phyloP scores from a whole-genome alignment of 768 basidiomycete genomes.

The Leccinum variicolor region DNA sequence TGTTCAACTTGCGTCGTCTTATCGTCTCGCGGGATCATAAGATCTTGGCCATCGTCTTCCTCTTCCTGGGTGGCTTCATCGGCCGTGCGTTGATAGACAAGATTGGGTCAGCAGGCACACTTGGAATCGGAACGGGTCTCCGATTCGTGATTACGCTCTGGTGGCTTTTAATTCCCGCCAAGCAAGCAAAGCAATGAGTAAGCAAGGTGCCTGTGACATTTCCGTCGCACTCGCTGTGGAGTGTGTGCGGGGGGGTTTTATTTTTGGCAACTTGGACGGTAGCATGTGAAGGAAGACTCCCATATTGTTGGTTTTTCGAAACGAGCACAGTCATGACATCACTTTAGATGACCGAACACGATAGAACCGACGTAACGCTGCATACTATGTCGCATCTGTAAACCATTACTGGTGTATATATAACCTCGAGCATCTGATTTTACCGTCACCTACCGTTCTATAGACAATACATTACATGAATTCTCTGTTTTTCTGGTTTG shows the following conservation, averaged over 20 bases:
- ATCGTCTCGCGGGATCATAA: conserved; percentile 69
- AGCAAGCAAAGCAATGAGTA: conserved; percentile 10
- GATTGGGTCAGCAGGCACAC: conserved; percentile 58
- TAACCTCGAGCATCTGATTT: background rate
- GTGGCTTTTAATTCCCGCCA: conserved; percentile 62
- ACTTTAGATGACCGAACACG: background rate
- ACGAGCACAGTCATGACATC: background rate
- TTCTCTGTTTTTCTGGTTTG: background rate
- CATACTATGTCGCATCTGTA: conserved; percentile 8
- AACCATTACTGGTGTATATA: background rate
- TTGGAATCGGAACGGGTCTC: conserved; percentile 66
- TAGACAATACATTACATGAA: background rate
- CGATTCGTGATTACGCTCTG: conserved; percentile 56
- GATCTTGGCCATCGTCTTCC: conserved; percentile 56
- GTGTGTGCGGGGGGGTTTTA: background rate
- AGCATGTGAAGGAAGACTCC: background rate
- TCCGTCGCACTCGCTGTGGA: background rate
- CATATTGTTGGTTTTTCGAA: background rate
- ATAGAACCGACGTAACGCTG: conserved; percentile 11
- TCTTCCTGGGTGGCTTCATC: conserved; percentile 76
- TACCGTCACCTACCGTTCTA: background rate
- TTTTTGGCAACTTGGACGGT: background rate
- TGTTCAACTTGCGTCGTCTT: conserved; percentile 54
- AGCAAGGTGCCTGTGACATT: background rate
- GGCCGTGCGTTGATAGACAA: conserved; percentile 56